phyloP scores from a whole-genome alignment of 176 grass and related monocot species.

The Carex parvula region DNA sequence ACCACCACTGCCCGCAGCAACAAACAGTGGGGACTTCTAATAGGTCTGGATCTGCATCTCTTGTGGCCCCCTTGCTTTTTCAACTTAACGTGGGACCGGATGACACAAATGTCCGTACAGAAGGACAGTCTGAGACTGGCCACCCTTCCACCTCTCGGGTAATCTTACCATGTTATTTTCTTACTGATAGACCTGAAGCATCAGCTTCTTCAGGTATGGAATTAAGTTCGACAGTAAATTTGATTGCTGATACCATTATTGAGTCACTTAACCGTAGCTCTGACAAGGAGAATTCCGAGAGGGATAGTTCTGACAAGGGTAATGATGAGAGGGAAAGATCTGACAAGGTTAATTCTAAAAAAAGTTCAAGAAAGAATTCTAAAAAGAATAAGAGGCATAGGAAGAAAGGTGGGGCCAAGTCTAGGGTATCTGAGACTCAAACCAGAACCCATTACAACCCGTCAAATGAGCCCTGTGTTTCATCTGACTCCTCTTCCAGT shows the following conservation, averaged over 20 bases:
- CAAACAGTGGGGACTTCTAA: neutral
- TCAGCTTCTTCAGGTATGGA: neutral
- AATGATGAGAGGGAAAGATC: neutral
- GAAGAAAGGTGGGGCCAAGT: neutral
- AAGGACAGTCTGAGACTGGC: neutral
- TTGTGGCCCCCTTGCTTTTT: neutral
- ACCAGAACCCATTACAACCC: no score
- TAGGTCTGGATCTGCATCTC: neutral
- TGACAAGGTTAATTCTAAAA: neutral
- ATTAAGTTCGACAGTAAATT: neutral
- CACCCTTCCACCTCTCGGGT: neutral
- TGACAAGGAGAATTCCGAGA: neutral
- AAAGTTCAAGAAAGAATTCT: neutral
- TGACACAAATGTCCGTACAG: neutral
- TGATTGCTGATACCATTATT: constrained; percentile 5
- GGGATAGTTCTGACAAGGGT: neutral
- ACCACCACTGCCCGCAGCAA: neutral
- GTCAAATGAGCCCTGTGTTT: neutral
- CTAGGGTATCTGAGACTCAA: neutral
- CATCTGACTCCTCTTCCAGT: neutral
- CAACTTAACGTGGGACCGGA: neutral
- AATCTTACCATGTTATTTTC: neutral
- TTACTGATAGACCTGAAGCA: neutral
- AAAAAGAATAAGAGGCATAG: constrained; percentile 11
- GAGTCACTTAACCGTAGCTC: neutral